A percentile compares a stretch with the other conserved stretches of the same genome.
phyloP scores from a whole-genome alignment of 2,329 filamentous ascomycete species.

The Ambrosiella xylebori region DNA sequence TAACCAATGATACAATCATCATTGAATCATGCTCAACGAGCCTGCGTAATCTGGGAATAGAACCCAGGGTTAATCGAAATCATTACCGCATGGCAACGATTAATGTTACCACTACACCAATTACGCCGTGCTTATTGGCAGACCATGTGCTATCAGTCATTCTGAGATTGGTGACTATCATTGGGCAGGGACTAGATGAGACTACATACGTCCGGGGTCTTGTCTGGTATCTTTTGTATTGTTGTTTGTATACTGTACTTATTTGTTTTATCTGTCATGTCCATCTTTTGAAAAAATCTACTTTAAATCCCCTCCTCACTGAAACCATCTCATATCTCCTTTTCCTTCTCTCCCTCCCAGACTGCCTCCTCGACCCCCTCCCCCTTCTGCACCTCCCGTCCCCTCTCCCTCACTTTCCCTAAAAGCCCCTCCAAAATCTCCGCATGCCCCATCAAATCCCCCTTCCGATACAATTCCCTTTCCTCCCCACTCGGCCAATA shows the following conservation, averaged over 20 bases:
- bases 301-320: not conserved
- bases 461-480: slow-evolving; percentile 19
- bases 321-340: not conserved
- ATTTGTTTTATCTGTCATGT: not conserved
- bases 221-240: not conserved
- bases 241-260: not conserved
- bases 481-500: slow-evolving; percentile 25
- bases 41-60: slow-evolving; percentile 18
- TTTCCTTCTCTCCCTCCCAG: not conserved
- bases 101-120: not conserved
- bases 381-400: slow-evolving; percentile 3
- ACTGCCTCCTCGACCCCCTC: not conserved
- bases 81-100: not conserved
- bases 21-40: too few species aligned
- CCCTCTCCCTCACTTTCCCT: not conserved
- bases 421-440: slow-evolving; percentile 5
- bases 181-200: not conserved
- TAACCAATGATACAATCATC: not conserved
- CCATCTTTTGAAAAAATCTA: not conserved
- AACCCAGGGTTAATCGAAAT: not conserved
- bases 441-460: slow-evolving; percentile 11
- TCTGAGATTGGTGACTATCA: not conserved
- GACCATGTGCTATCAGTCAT: not conserved
- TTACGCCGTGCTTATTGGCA: not conserved
- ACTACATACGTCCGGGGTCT: not conserved